Percentiles rank a stretch among this genome's conserved stretches.
phyloP scores from a whole-genome alignment of 805 yeast genomes.

The Yamadazyma olivae region DNA sequence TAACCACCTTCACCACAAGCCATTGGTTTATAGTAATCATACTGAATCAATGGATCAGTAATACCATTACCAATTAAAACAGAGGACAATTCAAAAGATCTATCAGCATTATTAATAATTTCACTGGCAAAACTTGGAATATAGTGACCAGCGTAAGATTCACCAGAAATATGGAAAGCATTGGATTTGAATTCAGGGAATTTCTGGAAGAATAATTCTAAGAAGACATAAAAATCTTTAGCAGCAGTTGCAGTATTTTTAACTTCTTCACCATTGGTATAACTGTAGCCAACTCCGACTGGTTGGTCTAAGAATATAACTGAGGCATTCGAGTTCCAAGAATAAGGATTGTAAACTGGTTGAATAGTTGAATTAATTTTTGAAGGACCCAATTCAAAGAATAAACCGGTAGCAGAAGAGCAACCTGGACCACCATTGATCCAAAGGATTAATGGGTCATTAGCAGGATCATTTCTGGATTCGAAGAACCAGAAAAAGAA shows the following conservation, averaged over 20 bases:
- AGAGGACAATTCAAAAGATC: conserved; percentile 35
- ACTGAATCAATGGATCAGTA: conserved; percentile 41
- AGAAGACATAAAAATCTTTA: conserved; percentile 79
- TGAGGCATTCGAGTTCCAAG: conserved; percentile 91
- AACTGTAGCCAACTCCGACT: conserved; percentile 87
- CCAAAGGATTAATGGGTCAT: conserved; percentile 89
- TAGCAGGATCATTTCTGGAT: conserved; percentile 80
- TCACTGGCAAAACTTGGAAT: conserved; percentile 87
- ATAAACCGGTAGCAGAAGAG: conserved; percentile 83
- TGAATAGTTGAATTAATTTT: conserved; percentile 61
- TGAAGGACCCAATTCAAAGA: conserved; percentile 91
- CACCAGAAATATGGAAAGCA: conserved; percentile 87
- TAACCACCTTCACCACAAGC: conserved; percentile 46
- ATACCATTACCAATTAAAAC: conserved; percentile 45
- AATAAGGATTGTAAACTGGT: conserved; percentile 75
- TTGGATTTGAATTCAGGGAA: conserved; percentile 65
- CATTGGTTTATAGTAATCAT: conserved; percentile 41
- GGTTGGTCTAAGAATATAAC: conserved; percentile 94
- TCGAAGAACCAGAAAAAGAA: conserved; percentile 94
- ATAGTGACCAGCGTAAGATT: conserved; percentile 92
- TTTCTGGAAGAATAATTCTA: conserved; percentile 77
- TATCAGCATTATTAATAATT: conserved; percentile 64
- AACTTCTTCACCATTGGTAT: conserved; percentile 60
- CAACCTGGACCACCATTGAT: conserved; percentile 97
- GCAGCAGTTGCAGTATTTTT: conserved; percentile 79